These are phyloP conservation scores for Eimeria nieschulzi DNA, from an alignment of 169 alveolate species.

Conservation along the genomic window DNA sequence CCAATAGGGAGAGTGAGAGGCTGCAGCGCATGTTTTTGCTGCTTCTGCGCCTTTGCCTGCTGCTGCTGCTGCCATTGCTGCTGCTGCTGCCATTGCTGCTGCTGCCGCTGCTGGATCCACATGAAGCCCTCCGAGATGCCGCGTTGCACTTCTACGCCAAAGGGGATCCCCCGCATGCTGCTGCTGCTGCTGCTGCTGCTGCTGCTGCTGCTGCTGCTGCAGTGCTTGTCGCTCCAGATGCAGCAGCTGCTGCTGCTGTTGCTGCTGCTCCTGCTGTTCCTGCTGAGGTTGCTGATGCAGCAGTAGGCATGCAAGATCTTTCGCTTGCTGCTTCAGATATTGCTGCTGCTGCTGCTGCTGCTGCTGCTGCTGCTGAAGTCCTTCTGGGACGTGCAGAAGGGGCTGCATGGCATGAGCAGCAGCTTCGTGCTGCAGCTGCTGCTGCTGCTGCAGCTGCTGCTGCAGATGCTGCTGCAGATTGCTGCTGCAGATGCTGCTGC, in stretches of 20 bases:
- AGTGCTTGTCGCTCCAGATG: neutral
- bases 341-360: constrained; percentile 10
- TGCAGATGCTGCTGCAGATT: neutral
- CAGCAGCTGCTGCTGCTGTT: neutral
- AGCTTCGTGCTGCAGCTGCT: neutral
- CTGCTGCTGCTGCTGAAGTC: neutral
- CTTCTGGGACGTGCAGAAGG: neutral
- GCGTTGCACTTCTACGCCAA: neutral
- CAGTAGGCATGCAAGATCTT: neutral
- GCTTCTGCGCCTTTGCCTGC: neutral
- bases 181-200: neutral
- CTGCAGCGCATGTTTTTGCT: too few species aligned
- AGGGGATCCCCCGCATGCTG: neutral
- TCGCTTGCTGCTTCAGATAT: neutral
- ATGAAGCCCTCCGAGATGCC: neutral
- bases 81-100: neutral
- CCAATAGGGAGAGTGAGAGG: too few species aligned
- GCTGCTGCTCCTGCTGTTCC: neutral
- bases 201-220: neutral
- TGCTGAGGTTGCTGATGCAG: neutral
- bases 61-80: neutral
- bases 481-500: neutral
- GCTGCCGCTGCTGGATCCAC: constrained; percentile 11
- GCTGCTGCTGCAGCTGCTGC: constrained; percentile 15
- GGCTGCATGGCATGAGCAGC: neutral